Percentiles rank a stretch among this genome's conserved stretches.
These are phyloP conservation scores for Viridothelium virens DNA, from an alignment of 495 filamentous ascomycete genomes.

Conservation along the genomic window DNA sequence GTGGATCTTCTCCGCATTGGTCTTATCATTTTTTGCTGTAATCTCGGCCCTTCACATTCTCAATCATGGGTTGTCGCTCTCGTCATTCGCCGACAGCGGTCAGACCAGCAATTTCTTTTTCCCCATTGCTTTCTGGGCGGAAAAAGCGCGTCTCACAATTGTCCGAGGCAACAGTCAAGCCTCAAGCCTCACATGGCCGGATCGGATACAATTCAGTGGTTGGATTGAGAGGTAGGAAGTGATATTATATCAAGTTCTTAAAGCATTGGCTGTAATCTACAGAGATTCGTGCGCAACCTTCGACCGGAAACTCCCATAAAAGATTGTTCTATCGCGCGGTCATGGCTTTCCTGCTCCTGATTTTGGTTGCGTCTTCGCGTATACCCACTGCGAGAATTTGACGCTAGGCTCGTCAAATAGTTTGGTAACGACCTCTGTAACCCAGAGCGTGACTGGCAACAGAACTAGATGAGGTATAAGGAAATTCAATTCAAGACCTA, in stretches of 20 bases:
- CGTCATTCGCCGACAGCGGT: background rate
- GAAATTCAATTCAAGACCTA: conserved; percentile 50
- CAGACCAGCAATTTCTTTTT: background rate
- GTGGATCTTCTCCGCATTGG: background rate
- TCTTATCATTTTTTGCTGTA: background rate
- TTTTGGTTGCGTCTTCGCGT: conserved; percentile 33
- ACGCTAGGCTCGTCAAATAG: conserved; percentile 51
- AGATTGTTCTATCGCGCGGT: background rate
- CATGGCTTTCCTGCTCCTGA: background rate
- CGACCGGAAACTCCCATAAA: background rate
- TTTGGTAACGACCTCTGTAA: conserved; percentile 49
- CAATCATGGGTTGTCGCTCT: background rate
- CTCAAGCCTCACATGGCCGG: too few relatives aligned
- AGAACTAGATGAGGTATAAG: conserved; percentile 47
- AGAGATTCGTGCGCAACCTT: background rate
- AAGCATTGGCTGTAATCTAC: background rate
- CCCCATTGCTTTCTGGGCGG: too few relatives aligned
- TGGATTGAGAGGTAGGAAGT: too few relatives aligned
- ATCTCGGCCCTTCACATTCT: too few relatives aligned
- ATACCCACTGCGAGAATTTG: conserved; percentile 47
- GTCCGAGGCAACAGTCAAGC: too few relatives aligned
- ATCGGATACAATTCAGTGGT: too few relatives aligned
- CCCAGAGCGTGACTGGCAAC: conserved; percentile 49
- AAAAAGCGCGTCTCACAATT: background rate
- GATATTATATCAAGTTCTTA: background rate